Evolutionary conservation across 2,329 filamentous ascomycete genomes (phyloP), one percentile per base, ranked within the genome.

Genomic region (Colletotrichum lindemuthianum): DNA sequence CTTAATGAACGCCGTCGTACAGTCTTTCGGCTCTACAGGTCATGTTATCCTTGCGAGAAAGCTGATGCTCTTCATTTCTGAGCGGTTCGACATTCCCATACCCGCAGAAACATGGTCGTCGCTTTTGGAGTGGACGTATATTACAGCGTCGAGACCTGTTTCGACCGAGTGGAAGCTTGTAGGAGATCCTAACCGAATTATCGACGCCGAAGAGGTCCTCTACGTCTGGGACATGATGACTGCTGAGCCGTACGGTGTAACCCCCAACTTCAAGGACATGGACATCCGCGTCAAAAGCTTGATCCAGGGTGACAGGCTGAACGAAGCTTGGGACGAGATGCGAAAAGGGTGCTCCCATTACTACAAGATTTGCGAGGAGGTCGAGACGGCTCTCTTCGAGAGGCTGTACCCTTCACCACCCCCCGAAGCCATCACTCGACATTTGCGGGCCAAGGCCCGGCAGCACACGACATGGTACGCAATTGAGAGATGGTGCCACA

Each of bases 11-110:
- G 84, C 89, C 8, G 77, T 94, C n/a, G 89, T 90, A 6, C 88
- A 92, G 71, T 80, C 82, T 1, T 91, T 90, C 67, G 86, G 90
- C n/a, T 83, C 82, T 66, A 92, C 90, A 74, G 88, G 85, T 51
- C 82, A 89, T 59, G 80, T 93, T 4, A 73, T 81, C 1, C 79
- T 82, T 2, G 90, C 87, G 11, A 71, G 90, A 33, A 81, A 84
- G 44, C 71, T 90, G 1, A 76, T 93, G 11, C 83, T 90, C 64
- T 86, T 86, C 69, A 74, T 94, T 51, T 89, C 91, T 0, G 76
- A 76, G 1, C 78, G 79, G 7, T 92, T 90, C 74, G 67, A 78
- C 2, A 76, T 95, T 32, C 67, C 78, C 1, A 86, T 95, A 41
- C 77, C 86, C 0, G 70, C 72, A 7, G 72, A 81, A 6, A 81